Base-by-base conservation (phyloP, 1,284 basidiomycete genomes). In the Omphalotus olearius region DNA sequence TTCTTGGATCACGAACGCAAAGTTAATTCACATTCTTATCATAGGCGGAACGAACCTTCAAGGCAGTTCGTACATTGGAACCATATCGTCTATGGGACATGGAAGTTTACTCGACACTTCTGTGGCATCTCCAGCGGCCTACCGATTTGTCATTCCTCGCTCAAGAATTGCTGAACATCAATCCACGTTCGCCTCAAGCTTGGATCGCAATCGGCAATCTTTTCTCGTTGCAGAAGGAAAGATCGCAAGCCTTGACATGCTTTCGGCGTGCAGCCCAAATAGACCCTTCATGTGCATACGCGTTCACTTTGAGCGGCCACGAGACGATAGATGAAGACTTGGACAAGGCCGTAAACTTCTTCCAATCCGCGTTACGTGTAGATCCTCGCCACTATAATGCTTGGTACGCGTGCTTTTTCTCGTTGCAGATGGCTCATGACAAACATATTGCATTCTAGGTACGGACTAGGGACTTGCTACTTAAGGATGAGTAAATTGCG, bases 171-270 rank as follows among this genome's bases (percentile, higher is more conserved):
- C 79, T 95, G 58, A 82, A 84, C 43, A 85, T 94, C 63, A 78
- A 88, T 60, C 80, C 92, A 37, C 81, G 81, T 54, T 83, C 90
- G 10, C 73, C 92, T n/a, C 83, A 96, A 63, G 82, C 93, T 11
- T 98, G 94, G 95, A 94, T 98, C 57, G 90, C 93, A 0, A 83
- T 92, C 14, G 94, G 95, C 46, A 98, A 98, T 71, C 75, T 90
- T 59, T 97, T 97, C 68, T 94, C 92, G 4, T 70, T 95, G 58
- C 85, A 93, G 66, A 92, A 92, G 66, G 93, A 97, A 62, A 88
- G 92, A 61, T 76, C 87, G 45, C 89, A 96, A 62, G 94, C 95
- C 10, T 72, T 96, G 69, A 85, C 89, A 63, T 96, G 93, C 73
- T 98, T 98, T 71, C 79, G 85, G 53, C 83, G 94, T 52, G 94